These are phyloP conservation scores for Aspergillus ruber DNA, from an alignment of 2,329 filamentous ascomycete species.

Conservation along the genomic window DNA sequence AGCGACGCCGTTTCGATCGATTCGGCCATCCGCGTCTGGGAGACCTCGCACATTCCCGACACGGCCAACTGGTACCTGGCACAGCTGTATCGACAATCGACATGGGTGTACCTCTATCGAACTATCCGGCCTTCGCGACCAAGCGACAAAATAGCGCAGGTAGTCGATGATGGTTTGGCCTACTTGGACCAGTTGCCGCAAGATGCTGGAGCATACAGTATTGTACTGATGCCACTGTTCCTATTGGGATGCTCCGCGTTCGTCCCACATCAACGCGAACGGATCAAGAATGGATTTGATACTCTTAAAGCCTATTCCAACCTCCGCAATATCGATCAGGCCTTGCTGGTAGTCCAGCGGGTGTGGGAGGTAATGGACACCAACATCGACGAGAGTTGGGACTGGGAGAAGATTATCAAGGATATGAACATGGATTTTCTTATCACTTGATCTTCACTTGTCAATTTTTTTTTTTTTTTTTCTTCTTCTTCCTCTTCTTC, in stretches of 20 bases:
- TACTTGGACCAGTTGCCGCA: constrained; percentile 51
- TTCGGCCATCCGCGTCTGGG: constrained; percentile 66
- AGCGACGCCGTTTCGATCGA: constrained; percentile 71
- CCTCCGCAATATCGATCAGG: constrained; percentile 53
- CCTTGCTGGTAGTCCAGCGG: constrained; percentile 49
- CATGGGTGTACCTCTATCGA: constrained; percentile 58
- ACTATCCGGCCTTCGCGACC: constrained; percentile 54
- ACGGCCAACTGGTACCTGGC: constrained; percentile 51
- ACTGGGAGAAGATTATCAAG: constrained; percentile 57
- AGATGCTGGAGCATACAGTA: constrained; percentile 51
- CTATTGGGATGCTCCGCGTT: constrained; percentile 57
- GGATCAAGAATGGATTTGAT: constrained; percentile 49
- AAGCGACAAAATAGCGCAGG: constrained; percentile 49
- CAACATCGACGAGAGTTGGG: constrained; percentile 52
- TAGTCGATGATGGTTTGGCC: constrained; percentile 53
- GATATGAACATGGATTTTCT: constrained; percentile 56
- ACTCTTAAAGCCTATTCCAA: constrained; percentile 51
- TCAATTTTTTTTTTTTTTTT: not conserved
- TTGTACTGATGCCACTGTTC: constrained; percentile 57
- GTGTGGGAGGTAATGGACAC: constrained; percentile 57
- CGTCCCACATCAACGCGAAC: constrained; percentile 47
- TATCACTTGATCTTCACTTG: constrained; percentile 42
- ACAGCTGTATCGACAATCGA: constrained; percentile 56
- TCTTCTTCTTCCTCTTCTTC: not conserved
- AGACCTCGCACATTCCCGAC: constrained; percentile 50